Percentiles rank a stretch among this genome's conserved stretches.
phyloP scores from a whole-genome alignment of 495 filamentous ascomycete genomes.

The Penicillium robsamsonii region DNA sequence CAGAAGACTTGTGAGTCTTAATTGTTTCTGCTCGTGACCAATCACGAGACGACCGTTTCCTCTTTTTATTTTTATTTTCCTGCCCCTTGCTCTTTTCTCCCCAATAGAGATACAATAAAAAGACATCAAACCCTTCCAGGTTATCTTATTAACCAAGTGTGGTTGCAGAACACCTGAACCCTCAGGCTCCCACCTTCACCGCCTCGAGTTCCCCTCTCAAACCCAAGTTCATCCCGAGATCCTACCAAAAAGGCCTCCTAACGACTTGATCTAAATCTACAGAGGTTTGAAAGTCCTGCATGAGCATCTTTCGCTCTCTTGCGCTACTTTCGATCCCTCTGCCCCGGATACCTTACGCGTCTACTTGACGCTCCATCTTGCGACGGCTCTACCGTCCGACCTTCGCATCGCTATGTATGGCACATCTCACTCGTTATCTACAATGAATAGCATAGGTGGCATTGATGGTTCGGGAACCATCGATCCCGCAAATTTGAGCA shows the following conservation, averaged over 20 bases:
- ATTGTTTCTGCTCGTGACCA: conserved; percentile 22
- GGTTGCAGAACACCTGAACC: conserved; percentile 5
- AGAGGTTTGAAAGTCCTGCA: conserved; percentile 20
- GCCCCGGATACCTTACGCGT: conserved; percentile 25
- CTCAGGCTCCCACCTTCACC: conserved; percentile 23
- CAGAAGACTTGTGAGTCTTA: conserved; percentile 6
- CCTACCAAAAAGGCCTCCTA: conserved; percentile 15
- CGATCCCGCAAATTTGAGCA: conserved; percentile 72
- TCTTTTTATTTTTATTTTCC: not conserved
- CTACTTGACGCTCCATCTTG: conserved; percentile 39
- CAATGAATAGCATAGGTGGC: conserved; percentile 62
- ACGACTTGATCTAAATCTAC: conserved; percentile 23
- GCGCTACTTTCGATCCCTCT: conserved; percentile 24
- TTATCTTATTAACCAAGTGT: not conserved
- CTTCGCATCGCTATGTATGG: conserved; percentile 53
- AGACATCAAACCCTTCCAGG: not conserved
- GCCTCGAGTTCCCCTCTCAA: conserved; percentile 32
- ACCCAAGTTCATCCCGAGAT: conserved; percentile 18
- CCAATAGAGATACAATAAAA: not conserved
- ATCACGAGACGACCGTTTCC: conserved; percentile 22
- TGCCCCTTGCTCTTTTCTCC: conserved; percentile 5
- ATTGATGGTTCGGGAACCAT: conserved; percentile 76
- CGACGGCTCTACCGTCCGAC: conserved; percentile 33
- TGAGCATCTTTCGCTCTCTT: conserved; percentile 29
- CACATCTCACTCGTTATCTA: conserved; percentile 49